Evolutionary conservation across 228 moss, liverwort and hornwort species (phyloP).

Genomic region (Sphagnum magellanicum): DNA sequence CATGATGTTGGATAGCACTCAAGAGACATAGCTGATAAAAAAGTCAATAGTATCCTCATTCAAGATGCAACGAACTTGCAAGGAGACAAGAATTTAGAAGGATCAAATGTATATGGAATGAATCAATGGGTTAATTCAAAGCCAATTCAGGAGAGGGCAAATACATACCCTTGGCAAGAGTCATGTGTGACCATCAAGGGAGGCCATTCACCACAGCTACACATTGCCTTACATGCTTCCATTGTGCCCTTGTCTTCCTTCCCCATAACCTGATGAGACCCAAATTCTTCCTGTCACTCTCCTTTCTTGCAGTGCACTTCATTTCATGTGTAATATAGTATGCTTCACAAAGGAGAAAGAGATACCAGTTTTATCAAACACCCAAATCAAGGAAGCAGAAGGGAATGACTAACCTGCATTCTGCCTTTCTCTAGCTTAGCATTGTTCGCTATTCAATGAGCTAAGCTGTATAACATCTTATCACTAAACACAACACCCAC

Average conservation of each 20-base stretch:
- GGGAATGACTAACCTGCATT: conserved; percentile 65
- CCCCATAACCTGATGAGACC: conserved; percentile 57
- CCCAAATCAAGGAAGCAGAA: not conserved
- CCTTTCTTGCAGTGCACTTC: too few species aligned
- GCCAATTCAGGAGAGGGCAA: not conserved
- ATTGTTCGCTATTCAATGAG: conserved; percentile 64
- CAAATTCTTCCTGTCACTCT: too few species aligned
- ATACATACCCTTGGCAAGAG: conserved; percentile 64
- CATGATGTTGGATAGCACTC: too few species aligned
- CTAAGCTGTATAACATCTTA: conserved; percentile 69
- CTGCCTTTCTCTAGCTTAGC: conserved; percentile 69
- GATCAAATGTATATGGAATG: too few species aligned
- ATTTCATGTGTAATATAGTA: too few species aligned
- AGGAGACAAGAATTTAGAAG: too few species aligned
- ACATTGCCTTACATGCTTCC: conserved; percentile 71
- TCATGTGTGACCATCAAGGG: conserved; percentile 85
- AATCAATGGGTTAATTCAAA: too few species aligned
- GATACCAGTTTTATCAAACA: not conserved
- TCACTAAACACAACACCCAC: conserved; percentile 73
- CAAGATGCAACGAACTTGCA: too few species aligned
- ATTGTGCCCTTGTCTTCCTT: conserved; percentile 85
- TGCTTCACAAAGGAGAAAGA: not conserved
- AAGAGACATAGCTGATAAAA: too few species aligned
- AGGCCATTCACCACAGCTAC: conserved; percentile 68
- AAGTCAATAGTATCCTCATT: too few species aligned